These are phyloP conservation scores for Ambrosiella xylebori DNA, from an alignment of 2,329 filamentous ascomycete genomes.

Conservation along the genomic window DNA sequence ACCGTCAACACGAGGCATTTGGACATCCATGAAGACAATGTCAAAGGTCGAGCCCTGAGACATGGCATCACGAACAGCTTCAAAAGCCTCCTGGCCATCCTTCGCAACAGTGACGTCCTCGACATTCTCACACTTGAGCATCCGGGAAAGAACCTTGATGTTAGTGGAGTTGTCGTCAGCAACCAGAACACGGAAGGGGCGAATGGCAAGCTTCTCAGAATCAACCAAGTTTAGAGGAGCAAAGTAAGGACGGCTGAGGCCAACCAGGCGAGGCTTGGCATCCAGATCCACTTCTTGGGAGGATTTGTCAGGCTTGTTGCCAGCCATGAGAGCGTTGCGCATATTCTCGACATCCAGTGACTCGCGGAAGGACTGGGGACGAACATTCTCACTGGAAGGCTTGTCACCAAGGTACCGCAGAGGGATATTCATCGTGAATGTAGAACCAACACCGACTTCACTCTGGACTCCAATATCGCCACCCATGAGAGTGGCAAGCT, in stretches of 20 bases:
- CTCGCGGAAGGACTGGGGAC: constrained; percentile 28
- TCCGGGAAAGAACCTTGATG: constrained; percentile 39
- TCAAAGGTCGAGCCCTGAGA: constrained; percentile 56
- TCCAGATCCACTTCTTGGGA: constrained; percentile 34
- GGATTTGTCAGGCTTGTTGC: constrained; percentile 15
- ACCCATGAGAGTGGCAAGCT: constrained; percentile 68
- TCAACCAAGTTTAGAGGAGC: constrained; percentile 18
- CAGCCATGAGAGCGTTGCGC: constrained; percentile 15
- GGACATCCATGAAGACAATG: constrained; percentile 89
- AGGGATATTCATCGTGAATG: constrained; percentile 69
- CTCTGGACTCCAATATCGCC: constrained; percentile 59
- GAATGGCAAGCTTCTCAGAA: neutral
- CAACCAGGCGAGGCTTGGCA: constrained; percentile 60
- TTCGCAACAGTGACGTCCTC: constrained; percentile 79
- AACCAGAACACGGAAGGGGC: constrained; percentile 55
- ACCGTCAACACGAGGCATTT: constrained; percentile 87
- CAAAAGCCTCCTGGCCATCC: constrained; percentile 73
- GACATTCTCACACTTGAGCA: constrained; percentile 61
- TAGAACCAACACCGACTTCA: constrained; percentile 55
- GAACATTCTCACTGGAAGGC: constrained; percentile 26
- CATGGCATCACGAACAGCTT: constrained; percentile 71
- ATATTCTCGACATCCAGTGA: constrained; percentile 17
- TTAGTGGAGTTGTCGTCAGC: constrained; percentile 53
- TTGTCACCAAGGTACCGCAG: constrained; percentile 57
- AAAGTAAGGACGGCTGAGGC: constrained; percentile 72